Percentiles rank a stretch among this genome's conserved stretches.
Conservation (phyloP, 2,329 filamentous ascomycete species). For the Hymenoscyphus linearis region DNA sequence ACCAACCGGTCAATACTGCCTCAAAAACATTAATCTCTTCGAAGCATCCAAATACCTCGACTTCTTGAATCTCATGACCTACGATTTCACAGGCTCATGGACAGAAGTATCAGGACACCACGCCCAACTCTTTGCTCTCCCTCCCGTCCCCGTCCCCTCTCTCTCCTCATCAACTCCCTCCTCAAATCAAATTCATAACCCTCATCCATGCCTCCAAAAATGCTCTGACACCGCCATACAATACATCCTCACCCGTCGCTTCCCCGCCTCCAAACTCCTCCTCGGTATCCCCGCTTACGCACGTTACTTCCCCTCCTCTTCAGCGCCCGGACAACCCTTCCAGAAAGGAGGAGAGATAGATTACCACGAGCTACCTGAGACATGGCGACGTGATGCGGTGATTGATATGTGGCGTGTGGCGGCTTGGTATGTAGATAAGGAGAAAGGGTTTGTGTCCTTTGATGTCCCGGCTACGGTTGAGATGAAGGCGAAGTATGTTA, state of each 20-base stretch:
- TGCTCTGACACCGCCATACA: neutral
- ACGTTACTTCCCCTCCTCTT: neutral
- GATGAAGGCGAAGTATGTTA: neutral
- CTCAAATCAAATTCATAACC: too few species aligned
- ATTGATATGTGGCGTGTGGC: neutral
- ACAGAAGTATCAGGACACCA: neutral
- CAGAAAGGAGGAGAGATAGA: neutral
- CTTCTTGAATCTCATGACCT: slow-evolving; percentile 4
- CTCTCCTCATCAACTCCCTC: too few species aligned
- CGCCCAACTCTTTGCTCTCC: neutral
- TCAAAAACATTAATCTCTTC: neutral
- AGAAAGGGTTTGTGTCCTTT: slow-evolving; percentile 3
- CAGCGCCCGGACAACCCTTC: neutral
- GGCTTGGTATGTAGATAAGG: neutral
- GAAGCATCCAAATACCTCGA: neutral
- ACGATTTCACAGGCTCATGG: slow-evolving; percentile 1
- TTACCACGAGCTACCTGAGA: neutral
- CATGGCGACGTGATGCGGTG: neutral
- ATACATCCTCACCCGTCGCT: neutral
- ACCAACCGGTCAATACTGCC: neutral
- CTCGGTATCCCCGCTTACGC: neutral
- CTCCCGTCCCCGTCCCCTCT: too few species aligned
- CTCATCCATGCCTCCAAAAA: neutral
- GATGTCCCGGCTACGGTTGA: neutral
- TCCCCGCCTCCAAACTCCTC: neutral